Percentiles rank a stretch among this genome's conserved stretches.
Evolutionary conservation across 805 yeast species (phyloP).

Genomic region (Candida boidinii): DNA sequence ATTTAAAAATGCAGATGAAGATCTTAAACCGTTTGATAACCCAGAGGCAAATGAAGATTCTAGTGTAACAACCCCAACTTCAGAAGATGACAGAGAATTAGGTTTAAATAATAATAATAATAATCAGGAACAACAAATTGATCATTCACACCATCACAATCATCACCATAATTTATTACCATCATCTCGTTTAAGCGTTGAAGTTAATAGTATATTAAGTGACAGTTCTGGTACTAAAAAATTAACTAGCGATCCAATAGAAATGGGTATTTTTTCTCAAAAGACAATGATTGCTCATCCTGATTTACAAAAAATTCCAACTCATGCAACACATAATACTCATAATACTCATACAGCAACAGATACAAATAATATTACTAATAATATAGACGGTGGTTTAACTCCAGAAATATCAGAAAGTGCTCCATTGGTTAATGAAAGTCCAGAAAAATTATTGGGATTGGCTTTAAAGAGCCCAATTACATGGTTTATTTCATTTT

Average conservation of each 20-base stretch:
- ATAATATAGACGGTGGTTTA: neutral
- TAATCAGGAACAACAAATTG: too few species aligned
- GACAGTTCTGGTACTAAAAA: too few species aligned
- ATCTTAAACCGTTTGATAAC: slow-evolving; percentile 28
- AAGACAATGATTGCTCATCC: too few species aligned
- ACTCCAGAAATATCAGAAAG: slow-evolving; percentile 3
- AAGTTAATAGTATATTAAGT: too few species aligned
- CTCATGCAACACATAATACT: neutral
- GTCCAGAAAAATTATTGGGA: slow-evolving; percentile 22
- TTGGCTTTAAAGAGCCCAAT: slow-evolving; percentile 30
- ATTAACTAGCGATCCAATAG: too few species aligned
- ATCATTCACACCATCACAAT: too few species aligned
- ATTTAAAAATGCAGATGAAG: slow-evolving; percentile 41
- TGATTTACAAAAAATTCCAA: too few species aligned
- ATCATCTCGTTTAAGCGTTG: too few species aligned
- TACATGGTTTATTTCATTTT: slow-evolving; percentile 43
- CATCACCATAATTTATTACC: too few species aligned
- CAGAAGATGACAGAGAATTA: slow-evolving; percentile 8
- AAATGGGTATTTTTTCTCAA: too few species aligned
- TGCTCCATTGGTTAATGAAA: too few species aligned
- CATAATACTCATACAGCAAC: neutral
- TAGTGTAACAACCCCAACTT: slow-evolving; percentile 1
- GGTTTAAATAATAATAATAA: too few species aligned
- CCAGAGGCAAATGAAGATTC: slow-evolving; percentile 14
- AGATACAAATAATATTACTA: neutral